Percentiles rank a stretch among this genome's conserved stretches.
Conservation (phyloP, 139 green algal species). For the Astrephomene gubernaculifera region DNA sequence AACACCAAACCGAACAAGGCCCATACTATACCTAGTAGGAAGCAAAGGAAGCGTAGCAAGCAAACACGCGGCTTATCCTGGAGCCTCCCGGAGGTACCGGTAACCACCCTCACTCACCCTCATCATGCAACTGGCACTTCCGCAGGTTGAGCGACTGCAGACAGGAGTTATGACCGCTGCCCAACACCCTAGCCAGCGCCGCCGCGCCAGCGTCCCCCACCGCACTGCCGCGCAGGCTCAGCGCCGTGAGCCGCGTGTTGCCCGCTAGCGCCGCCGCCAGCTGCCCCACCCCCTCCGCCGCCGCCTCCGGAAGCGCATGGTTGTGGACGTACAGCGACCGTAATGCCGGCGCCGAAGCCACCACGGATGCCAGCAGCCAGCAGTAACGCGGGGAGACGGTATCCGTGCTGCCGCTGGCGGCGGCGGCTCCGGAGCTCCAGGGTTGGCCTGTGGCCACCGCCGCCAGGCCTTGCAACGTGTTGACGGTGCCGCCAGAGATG, state of each 20-base stretch:
- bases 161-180: background rate
- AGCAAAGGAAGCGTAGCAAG: too few relatives aligned
- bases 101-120: conserved; percentile 2
- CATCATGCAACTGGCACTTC: conserved; percentile 27
- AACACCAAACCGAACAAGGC: too few relatives aligned
- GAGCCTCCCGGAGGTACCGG: too few relatives aligned
- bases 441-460: background rate
- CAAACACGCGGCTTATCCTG: too few relatives aligned
- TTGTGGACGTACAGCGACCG: conserved; percentile 38
- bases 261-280: conserved; percentile 30
- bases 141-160: conserved; percentile 34
- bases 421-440: background rate
- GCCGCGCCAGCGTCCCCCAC: conserved; percentile 34
- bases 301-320: conserved; percentile 19
- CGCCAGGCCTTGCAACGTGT: background rate
- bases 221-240: conserved; percentile 44
- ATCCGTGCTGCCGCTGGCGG: background rate
- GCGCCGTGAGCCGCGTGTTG: conserved; percentile 35
- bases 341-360: conserved; percentile 34
- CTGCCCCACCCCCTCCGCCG: background rate
- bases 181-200: conserved; percentile 21
- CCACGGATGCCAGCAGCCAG: conserved; percentile 36
- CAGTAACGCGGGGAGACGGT: conserved; percentile 22
- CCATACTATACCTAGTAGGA: too few relatives aligned
- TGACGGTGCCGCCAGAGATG: conserved; percentile 8